Base-by-base conservation (phyloP, 495 filamentous ascomycete genomes). In the Saxophila tyrrhenica region DNA sequence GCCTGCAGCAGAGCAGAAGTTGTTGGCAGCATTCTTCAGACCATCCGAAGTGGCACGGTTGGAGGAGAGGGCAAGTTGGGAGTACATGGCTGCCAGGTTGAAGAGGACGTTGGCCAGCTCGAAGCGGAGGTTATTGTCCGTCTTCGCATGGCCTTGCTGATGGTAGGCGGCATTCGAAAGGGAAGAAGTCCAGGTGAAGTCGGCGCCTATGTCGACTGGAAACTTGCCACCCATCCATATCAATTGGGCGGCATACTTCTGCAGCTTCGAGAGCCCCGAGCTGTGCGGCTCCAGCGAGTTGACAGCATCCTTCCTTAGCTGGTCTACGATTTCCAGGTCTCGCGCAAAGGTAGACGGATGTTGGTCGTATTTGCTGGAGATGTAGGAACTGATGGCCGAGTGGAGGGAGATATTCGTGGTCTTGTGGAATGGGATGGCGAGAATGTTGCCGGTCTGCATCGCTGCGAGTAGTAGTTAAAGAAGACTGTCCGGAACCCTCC, bases 361-460 rank as follows among this genome's bases (percentile, higher is more conserved):
- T 66, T 98, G 92, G 70, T 97, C 92, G 84, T 98, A 98, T 78
- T 97, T 96, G 65, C 81, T 85, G 39, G 87, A 95, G 58, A 98
- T 98, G 72, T 98, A 97, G 64, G 94, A 87, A 58, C 87, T 89
- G 62, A 98, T 89, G 35, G 91, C 84, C 60, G 74, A 70, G 35
- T 87, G 84, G 38, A 97, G 75, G 53, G 82, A 83, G 49, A 94
- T 75, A 25, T 81, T 70, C 58, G 84, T 78, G 41, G 89, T 89
- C 59, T 81, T 85, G 57, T 92, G 89, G 70, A 98, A 98, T 3
- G 90, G 90, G 58, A 98, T 69, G 70, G 79, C 73, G 39, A 72
- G 62, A 48, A 74, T 71, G 51, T 74, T 73, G 48, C 71, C 72
- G 51, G 20, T 53, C 49, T 39, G 19, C 52, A 64, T 63, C 35